phyloP scores from a whole-genome alignment of 192 early-diverging fungal genomes.

The Coemansia sp. region DNA sequence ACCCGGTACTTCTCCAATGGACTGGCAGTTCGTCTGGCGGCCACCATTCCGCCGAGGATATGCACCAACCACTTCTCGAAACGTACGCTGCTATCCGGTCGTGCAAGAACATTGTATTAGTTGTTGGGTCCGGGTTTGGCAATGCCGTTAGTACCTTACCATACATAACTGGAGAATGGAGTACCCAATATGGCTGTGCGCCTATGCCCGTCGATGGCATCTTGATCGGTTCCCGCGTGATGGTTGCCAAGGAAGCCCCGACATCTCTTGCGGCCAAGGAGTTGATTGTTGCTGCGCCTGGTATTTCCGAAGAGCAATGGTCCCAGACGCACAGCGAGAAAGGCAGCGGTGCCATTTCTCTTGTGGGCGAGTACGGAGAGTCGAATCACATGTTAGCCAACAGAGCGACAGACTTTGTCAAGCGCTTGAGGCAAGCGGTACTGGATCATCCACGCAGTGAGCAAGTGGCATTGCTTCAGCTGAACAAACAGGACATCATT shows the following conservation, averaged over 20 bases:
- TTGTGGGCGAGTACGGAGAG: slow-evolving; percentile 85
- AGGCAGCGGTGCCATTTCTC: slow-evolving; percentile 75
- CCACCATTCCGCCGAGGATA: slow-evolving; percentile 92
- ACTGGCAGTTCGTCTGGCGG: slow-evolving; percentile 90
- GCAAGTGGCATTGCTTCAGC: slow-evolving; percentile 65
- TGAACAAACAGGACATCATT: slow-evolving; percentile 82
- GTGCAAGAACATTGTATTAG: too few relatives aligned
- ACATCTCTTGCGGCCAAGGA: slow-evolving; percentile 80
- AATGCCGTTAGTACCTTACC: too few relatives aligned
- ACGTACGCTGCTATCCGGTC: too few relatives aligned
- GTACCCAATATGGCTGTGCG: too few relatives aligned
- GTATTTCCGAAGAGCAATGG: slow-evolving; percentile 77
- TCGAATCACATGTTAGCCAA: too few relatives aligned
- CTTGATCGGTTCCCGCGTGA: slow-evolving; percentile 86
- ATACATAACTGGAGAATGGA: too few relatives aligned
- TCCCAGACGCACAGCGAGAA: slow-evolving; percentile 58
- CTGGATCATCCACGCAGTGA: slow-evolving; percentile 82
- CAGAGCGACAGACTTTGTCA: slow-evolving; percentile 75
- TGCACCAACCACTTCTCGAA: too few relatives aligned
- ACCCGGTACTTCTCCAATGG: slow-evolving; percentile 89
- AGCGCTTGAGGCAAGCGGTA: slow-evolving; percentile 76
- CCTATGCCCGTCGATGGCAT: too few relatives aligned
- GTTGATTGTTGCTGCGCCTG: too few relatives aligned
- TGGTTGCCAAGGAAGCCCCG: slow-evolving; percentile 84
- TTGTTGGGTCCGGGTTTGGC: too few relatives aligned